Percentiles rank a stretch among this genome's conserved stretches.
Conservation (phyloP, 1,284 basidiomycete genomes). For the Grifola frondosa region DNA sequence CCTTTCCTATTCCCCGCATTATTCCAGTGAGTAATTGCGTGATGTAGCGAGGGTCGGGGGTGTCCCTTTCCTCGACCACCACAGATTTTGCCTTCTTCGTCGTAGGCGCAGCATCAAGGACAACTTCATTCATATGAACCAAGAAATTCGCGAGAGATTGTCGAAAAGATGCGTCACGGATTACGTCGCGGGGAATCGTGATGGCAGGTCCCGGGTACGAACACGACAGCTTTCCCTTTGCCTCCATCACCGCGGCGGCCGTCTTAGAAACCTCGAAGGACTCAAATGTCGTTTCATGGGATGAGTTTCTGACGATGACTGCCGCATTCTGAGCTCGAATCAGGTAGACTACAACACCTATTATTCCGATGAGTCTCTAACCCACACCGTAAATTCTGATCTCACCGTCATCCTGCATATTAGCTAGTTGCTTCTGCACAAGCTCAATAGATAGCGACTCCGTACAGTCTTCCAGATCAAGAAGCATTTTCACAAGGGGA, state of each 20-base stretch:
- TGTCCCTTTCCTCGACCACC: constrained; percentile 29
- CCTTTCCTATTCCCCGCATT: constrained; percentile 31
- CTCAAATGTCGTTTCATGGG: constrained; percentile 33
- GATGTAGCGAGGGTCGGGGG: constrained; percentile 41
- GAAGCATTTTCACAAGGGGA: too few relatives aligned
- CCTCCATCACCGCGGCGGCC: constrained; percentile 33
- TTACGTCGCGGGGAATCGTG: constrained; percentile 32
- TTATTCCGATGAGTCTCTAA: too few relatives aligned
- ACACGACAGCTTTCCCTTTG: constrained; percentile 38
- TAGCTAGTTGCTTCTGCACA: too few relatives aligned
- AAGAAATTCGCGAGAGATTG: too few relatives aligned
- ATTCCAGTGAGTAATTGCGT: constrained; percentile 42
- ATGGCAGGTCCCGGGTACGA: constrained; percentile 35
- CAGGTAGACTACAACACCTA: constrained; percentile 32
- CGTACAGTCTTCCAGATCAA: too few relatives aligned
- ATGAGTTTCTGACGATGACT: constrained; percentile 36
- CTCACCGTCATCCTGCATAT: background rate
- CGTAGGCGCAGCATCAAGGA: constrained; percentile 17
- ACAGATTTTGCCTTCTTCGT: constrained; percentile 26
- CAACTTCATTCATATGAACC: constrained; percentile 28
- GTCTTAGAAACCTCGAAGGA: constrained; percentile 42
- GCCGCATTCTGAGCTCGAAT: constrained; percentile 45
- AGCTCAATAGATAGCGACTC: too few relatives aligned
- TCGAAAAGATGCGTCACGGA: constrained; percentile 31
- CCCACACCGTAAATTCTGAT: too few relatives aligned